Percentiles rank a stretch among this genome's conserved stretches.
These are phyloP conservation scores for Boletus eberwhitei DNA, from an alignment of 768 basidiomycete species.

Conservation along the genomic window DNA sequence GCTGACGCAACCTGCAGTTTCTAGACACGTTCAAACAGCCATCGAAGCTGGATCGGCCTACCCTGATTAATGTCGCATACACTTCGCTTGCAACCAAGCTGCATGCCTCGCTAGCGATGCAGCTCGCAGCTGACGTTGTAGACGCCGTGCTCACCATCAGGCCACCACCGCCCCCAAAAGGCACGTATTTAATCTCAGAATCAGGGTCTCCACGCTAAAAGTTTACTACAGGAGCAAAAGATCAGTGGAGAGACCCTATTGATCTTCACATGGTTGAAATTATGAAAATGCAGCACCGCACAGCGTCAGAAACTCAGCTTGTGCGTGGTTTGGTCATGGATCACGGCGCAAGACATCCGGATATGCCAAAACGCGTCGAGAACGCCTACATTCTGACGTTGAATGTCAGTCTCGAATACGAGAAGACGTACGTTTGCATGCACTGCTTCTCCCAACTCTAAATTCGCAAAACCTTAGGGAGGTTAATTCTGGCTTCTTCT, in stretches of 20 bases:
- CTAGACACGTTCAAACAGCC: conserved; percentile 85
- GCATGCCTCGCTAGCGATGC: conserved; percentile 73
- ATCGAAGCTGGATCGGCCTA: conserved; percentile 79
- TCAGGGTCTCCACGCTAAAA: conserved; percentile 29
- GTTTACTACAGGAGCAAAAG: conserved; percentile 46
- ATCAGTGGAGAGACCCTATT: conserved; percentile 83
- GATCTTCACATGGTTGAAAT: conserved; percentile 99
- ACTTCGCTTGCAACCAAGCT: conserved; percentile 97
- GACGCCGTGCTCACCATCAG: conserved; percentile 92
- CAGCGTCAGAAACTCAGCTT: conserved; percentile 94
- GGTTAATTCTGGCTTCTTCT: conserved; percentile 99
- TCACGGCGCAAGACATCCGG: conserved; percentile 95
- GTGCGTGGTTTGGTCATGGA: conserved; percentile 94
- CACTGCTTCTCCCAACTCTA: conserved; percentile 16
- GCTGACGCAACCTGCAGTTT: conserved; percentile 56
- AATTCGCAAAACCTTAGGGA: conserved; percentile 54
- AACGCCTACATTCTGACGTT: conserved; percentile 94
- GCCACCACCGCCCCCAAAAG: conserved; percentile 59
- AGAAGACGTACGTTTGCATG: conserved; percentile 84
- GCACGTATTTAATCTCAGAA: conserved; percentile 36
- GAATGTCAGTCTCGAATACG: conserved; percentile 97
- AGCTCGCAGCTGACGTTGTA: conserved; percentile 89
- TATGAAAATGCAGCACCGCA: conserved; percentile 99
- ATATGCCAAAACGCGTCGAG: conserved; percentile 98
- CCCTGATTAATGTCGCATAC: conserved; percentile 88